Evolutionary conservation across 352 stramenopile genomes (phyloP).

Genomic region (Pythium graminicola): DNA sequence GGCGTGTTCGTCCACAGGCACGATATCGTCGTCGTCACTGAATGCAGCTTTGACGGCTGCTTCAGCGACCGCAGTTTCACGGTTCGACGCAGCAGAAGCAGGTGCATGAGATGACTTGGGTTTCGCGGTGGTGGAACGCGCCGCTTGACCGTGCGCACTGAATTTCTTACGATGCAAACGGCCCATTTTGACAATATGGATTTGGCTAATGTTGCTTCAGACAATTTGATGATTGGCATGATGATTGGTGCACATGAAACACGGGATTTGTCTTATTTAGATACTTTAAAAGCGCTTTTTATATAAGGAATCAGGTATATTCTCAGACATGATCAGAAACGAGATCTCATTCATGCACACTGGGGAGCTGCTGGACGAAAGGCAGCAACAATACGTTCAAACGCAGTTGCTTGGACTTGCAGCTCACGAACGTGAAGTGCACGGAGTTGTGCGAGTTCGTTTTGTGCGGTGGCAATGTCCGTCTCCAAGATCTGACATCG

Average conservation of each 20-base stretch:
- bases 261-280: background rate
- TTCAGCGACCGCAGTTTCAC: slow-evolving; percentile 29
- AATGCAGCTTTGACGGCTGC: slow-evolving; percentile 65
- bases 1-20: slow-evolving; percentile 30
- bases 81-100: slow-evolving; percentile 1
- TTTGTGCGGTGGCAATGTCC: slow-evolving; percentile 17
- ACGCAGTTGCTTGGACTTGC: slow-evolving; percentile 26
- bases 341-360: slow-evolving; percentile 7
- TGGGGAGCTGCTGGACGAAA: background rate
- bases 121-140: slow-evolving; percentile 33
- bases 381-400: slow-evolving; percentile 11
- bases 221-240: slow-evolving; percentile 1
- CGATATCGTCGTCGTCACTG: slow-evolving; percentile 31
- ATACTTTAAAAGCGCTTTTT: background rate
- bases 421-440: slow-evolving; percentile 31
- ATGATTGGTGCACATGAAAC: slow-evolving; percentile 12
- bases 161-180: slow-evolving; percentile 53
- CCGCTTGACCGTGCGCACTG: slow-evolving; percentile 44
- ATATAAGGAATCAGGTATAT: background rate
- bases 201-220: background rate
- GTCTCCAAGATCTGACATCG: slow-evolving; percentile 23
- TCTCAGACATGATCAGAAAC: slow-evolving; percentile 3
- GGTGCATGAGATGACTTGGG: slow-evolving; percentile 13
- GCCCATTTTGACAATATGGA: slow-evolving; percentile 29
- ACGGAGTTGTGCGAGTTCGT: slow-evolving; percentile 26